Evolutionary conservation across 176 grass and related monocot genomes (phyloP).

Genomic region (Microstegium vimineum): DNA sequence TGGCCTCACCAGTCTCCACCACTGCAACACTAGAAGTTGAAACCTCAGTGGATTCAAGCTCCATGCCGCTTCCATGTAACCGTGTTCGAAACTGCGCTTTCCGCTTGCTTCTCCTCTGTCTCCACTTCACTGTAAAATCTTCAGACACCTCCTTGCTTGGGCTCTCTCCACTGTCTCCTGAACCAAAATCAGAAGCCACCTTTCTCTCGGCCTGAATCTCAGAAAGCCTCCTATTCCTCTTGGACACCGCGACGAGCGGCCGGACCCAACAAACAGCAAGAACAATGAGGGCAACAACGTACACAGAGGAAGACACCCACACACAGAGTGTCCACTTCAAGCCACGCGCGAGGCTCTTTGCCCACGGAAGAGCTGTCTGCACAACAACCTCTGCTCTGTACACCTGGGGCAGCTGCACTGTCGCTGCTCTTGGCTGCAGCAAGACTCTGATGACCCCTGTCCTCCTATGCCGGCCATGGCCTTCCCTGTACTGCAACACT

Average conservation of each 20-base stretch:
- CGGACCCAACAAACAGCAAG: not conserved
- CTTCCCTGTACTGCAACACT: slow-evolving; percentile 31
- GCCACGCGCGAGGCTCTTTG: not conserved
- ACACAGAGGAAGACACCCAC: slow-evolving; percentile 31
- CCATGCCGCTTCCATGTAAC: not conserved
- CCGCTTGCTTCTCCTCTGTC: slow-evolving; percentile 26
- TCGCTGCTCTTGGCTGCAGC: slow-evolving; percentile 35
- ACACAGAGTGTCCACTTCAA: slow-evolving; percentile 38
- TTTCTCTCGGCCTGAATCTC: not conserved
- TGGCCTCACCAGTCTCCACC: not conserved
- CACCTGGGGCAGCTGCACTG: slow-evolving; percentile 29
- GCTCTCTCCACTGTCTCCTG: not conserved
- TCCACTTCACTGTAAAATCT: slow-evolving; percentile 1
- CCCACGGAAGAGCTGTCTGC: slow-evolving; percentile 30
- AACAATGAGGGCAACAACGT: not conserved
- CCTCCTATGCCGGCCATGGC: slow-evolving; percentile 15
- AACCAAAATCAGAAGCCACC: not conserved
- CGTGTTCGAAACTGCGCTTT: not conserved
- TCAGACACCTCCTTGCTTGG: not conserved
- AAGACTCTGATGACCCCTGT: slow-evolving; percentile 12
- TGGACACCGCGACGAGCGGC: not conserved
- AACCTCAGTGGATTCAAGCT: not conserved
- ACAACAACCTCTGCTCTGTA: slow-evolving; percentile 25
- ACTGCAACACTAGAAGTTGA: slow-evolving; percentile 3
- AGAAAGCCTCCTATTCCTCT: not conserved